These are phyloP conservation scores for Gymnopilus junonius DNA, from an alignment of 768 basidiomycete genomes.

Conservation along the genomic window DNA sequence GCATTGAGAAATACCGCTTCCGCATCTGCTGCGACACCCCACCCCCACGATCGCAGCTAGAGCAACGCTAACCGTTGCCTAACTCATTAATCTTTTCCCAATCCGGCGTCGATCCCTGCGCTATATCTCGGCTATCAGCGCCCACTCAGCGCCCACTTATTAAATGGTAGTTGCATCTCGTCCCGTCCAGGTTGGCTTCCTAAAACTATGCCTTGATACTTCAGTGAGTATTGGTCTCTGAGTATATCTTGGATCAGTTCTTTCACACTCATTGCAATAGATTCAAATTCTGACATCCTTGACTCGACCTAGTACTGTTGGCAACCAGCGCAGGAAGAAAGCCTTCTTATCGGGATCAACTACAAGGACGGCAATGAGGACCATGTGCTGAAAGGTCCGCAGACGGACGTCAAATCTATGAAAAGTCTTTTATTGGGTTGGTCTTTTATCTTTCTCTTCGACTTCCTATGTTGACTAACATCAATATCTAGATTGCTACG, in stretches of 20 bases:
- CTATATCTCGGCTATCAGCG: background rate
- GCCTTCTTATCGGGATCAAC: conserved; percentile 21
- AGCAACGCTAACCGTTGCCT: background rate
- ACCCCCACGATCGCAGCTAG: background rate
- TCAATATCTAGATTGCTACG: background rate
- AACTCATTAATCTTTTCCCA: background rate
- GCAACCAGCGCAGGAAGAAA: conserved; percentile 1
- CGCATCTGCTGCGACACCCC: background rate
- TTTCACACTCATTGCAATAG: background rate
- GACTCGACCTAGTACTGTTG: background rate
- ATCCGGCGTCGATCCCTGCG: background rate
- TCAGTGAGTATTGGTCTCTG: background rate
- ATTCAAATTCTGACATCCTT: background rate
- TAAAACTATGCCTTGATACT: background rate
- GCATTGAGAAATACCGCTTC: too few relatives aligned
- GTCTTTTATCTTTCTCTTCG: background rate
- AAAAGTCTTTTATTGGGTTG: conserved; percentile 12
- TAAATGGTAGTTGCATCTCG: background rate
- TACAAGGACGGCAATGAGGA: background rate
- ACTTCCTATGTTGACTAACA: background rate
- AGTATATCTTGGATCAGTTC: background rate
- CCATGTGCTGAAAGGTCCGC: background rate
- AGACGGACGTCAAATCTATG: conserved; percentile 6
- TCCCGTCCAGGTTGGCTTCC: background rate
- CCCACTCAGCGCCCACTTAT: background rate